Conservation (phyloP, 371 early-diverging fungal species). For the Mucor ambiguus region DNA sequence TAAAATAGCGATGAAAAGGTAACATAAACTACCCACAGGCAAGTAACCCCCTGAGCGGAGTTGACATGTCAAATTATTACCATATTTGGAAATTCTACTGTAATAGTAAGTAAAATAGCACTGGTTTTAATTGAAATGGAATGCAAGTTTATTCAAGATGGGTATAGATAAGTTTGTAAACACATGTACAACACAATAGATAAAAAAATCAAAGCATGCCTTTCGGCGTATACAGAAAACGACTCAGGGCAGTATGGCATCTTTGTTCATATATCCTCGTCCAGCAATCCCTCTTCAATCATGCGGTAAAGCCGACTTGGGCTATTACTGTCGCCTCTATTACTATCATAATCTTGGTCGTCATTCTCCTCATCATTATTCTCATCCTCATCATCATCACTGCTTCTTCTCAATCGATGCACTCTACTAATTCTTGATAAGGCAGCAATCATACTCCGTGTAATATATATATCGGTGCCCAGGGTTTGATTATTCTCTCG, state of each 20-base stretch:
- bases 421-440: slow-evolving; percentile 16
- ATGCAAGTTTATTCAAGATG: no score
- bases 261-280: not conserved
- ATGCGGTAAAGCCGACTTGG: not conserved
- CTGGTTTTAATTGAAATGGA: no score
- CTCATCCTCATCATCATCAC: not conserved
- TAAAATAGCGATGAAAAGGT: no score
- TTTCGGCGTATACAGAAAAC: no score
- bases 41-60: not conserved
- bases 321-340: not conserved
- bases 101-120: no score
- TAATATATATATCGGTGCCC: slow-evolving; percentile 18
- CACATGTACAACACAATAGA: no score
- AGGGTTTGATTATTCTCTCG: slow-evolving; percentile 20
- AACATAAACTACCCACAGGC: no score
- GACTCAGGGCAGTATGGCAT: no score
- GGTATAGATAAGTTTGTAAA: no score
- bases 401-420: not conserved
- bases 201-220: no score
- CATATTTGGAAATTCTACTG: not conserved
- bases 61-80: not conserved
- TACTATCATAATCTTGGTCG: not conserved
- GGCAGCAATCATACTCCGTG: slow-evolving; percentile 32
- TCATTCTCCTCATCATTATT: not conserved
- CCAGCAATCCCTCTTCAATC: not conserved